These are phyloP conservation scores for Xerocomellus amylosporus DNA, from an alignment of 768 basidiomycete species.

Conservation along the genomic window DNA sequence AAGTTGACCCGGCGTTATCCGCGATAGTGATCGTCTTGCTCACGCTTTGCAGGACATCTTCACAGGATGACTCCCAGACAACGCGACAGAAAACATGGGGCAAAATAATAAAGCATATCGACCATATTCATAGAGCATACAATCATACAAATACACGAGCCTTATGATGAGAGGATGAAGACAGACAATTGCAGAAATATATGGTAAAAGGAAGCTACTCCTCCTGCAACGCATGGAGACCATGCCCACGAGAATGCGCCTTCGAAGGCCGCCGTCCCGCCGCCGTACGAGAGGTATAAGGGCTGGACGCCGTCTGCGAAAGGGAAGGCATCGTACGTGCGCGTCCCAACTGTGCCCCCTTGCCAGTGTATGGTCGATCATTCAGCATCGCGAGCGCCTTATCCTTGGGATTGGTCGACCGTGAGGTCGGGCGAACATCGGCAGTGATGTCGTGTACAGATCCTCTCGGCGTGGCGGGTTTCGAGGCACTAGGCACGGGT, in stretches of 20 bases:
- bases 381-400: slow-evolving; percentile 2
- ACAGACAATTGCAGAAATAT: neutral
- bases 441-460: neutral
- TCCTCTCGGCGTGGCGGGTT: neutral
- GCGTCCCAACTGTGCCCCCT: slow-evolving; percentile 9
- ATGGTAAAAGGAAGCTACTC: neutral
- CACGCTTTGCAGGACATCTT: neutral
- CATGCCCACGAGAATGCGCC: neutral
- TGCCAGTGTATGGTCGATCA: neutral
- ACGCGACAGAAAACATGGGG: neutral
- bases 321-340: slow-evolving; percentile 18
- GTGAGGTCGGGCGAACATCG: neutral
- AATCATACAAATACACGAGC: neutral
- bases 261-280: neutral
- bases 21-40: too few species aligned
- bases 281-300: neutral
- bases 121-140: slow-evolving; percentile 3
- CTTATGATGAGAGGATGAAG: neutral
- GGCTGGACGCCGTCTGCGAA: neutral
- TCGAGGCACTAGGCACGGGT: neutral
- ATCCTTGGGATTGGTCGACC: neutral
- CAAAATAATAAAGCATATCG: neutral
- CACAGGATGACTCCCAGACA: neutral
- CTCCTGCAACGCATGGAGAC: slow-evolving; percentile 5
- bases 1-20: too few species aligned